Base-by-base conservation (phyloP, 495 filamentous ascomycete genomes). In the Melanomma pulvis-pyrius region DNA sequence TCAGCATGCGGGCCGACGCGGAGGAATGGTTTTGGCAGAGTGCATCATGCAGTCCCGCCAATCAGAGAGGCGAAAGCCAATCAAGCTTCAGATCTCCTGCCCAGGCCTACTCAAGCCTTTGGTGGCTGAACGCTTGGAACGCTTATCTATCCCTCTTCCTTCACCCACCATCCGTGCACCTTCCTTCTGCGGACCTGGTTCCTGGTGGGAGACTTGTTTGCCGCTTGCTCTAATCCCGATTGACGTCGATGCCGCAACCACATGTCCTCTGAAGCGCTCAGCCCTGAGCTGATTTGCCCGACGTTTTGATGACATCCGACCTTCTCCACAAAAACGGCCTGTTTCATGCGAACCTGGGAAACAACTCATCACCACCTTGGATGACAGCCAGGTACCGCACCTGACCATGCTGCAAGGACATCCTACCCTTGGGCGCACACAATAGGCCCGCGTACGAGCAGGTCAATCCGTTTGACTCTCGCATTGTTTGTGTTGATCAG, bases 121-220 rank as follows among this genome's bases (percentile, higher is more conserved):
- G 39, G 57, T 60, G 39, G 57, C 57, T 26, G 30, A 6, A 44
- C 2, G 39, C 39, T 44, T 44, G 13, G 39, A 39, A 44, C 30
- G 39, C 41, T 60, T 60, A 49, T 60, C 57, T 49, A 48, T 25
- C n/a, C 32, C 57, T 21, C 26, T 39, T 60, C 57, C 22, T 22
- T 41, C 39, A 49, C 44, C 22, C 12, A 28, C 51, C 25, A 6
- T 54, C 9, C 25, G 29, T 29, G 24, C 22, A 54, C 51, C 36
- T 41, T 48, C 44, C 36, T 25, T 22, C 24, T 26, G 13, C 39
- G 39, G n/a, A 13, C 1, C 41, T 49, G 17, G 54, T 44, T 25
- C 54, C 57, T 60, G 41, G 57, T n/a, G 21, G 12, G 1, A 13
- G 2, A 1, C 13, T 22, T 34, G 26, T 13, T 49, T 28, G 24